Evolutionary conservation across 352 stramenopile species (phyloP).

Genomic region (Pseudoperonospora humuli): DNA sequence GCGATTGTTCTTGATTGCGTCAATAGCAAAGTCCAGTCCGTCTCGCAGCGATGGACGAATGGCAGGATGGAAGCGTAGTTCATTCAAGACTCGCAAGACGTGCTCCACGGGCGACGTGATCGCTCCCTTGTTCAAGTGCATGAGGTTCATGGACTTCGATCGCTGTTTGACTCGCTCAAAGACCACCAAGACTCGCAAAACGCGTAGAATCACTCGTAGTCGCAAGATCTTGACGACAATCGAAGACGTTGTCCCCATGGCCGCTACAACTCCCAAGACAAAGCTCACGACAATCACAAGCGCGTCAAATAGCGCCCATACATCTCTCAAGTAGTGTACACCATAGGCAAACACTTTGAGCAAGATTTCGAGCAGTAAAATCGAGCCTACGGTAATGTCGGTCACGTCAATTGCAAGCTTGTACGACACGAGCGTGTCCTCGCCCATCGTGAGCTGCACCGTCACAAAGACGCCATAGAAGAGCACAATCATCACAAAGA

Average conservation of each 20-base stretch:
- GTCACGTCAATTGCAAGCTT: constrained; percentile 69
- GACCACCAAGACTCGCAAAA: constrained; percentile 78
- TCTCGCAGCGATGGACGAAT: constrained; percentile 40
- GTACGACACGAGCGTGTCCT: constrained; percentile 41
- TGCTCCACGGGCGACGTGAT: constrained; percentile 78
- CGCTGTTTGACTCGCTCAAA: constrained; percentile 82
- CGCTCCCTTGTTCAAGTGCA: constrained; percentile 43
- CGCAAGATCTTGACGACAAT: constrained; percentile 66
- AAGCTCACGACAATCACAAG: constrained; percentile 78
- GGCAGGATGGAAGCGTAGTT: constrained; percentile 70
- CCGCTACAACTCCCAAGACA: constrained; percentile 57
- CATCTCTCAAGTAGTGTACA: constrained; percentile 46
- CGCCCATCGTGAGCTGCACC: constrained; percentile 70
- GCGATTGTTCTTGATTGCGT: constrained; percentile 82
- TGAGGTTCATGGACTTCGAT: constrained; percentile 65
- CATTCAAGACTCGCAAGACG: constrained; percentile 62
- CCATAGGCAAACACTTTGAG: constrained; percentile 80
- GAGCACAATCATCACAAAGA: constrained; percentile 86
- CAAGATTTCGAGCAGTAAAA: constrained; percentile 70
- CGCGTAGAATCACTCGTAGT: constrained; percentile 67
- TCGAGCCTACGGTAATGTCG: constrained; percentile 77
- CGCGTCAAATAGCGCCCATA: constrained; percentile 76
- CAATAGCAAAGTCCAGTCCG: constrained; percentile 75
- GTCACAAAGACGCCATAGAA: constrained; percentile 80
- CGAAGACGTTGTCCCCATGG: constrained; percentile 41